Conservation (phyloP, 352 stramenopile genomes). For the Phytophthora cryptogea region DNA sequence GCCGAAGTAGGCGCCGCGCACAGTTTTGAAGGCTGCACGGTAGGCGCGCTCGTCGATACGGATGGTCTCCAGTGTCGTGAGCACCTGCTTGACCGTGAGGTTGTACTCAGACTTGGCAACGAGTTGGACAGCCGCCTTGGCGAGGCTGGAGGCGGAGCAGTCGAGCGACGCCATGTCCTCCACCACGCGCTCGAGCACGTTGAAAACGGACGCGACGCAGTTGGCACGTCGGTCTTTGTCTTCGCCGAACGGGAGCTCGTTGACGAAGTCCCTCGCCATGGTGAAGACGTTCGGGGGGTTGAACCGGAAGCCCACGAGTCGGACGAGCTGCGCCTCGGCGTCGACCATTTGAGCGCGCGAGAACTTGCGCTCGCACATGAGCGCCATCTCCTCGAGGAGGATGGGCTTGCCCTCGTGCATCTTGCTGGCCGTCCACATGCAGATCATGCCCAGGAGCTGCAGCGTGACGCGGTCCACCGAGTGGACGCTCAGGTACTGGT, state of each 20-base stretch:
- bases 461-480: constrained; percentile 77
- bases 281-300: constrained; percentile 68
- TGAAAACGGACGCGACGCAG: constrained; percentile 44
- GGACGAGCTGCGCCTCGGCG: constrained; percentile 60
- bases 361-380: constrained; percentile 81
- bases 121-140: constrained; percentile 52
- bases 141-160: constrained; percentile 49
- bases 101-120: constrained; percentile 44
- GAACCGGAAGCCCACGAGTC: constrained; percentile 65
- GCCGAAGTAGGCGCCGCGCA: constrained; percentile 39
- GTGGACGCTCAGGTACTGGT: constrained; percentile 66
- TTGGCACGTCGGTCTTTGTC: constrained; percentile 26
- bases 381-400: constrained; percentile 70
- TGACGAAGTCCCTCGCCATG: constrained; percentile 66
- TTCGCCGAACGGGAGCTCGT: constrained; percentile 36
- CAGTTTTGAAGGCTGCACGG: constrained; percentile 38
- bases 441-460: constrained; percentile 77
- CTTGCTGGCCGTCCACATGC: constrained; percentile 75
- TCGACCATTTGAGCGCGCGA: constrained; percentile 59
- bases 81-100: constrained; percentile 27
- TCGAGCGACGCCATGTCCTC: constrained; percentile 38
- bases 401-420: constrained; percentile 76
- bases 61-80: constrained; percentile 26
- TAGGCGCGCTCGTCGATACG: constrained; percentile 33
- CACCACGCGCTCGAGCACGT: constrained; percentile 42